Conservation (phyloP, 352 stramenopile genomes). For the Sclerospora graminicola region DNA sequence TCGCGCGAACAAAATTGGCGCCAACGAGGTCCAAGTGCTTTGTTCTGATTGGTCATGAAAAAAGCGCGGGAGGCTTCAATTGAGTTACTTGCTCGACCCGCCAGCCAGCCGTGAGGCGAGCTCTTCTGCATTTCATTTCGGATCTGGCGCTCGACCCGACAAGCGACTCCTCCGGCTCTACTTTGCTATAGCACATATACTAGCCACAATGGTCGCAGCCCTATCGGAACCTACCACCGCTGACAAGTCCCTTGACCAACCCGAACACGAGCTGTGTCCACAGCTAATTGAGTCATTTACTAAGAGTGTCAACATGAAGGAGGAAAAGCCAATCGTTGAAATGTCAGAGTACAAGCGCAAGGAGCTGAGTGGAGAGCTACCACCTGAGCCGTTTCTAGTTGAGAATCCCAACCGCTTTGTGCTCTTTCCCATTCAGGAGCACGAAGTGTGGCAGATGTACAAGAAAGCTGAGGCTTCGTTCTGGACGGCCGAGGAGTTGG, state of each 20-base stretch:
- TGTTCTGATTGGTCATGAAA: slow-evolving; percentile 6
- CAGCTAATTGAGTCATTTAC: slow-evolving; percentile 15
- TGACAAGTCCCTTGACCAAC: slow-evolving; percentile 18
- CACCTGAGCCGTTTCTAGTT: slow-evolving; percentile 87
- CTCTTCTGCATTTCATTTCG: slow-evolving; percentile 16
- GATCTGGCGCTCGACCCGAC: slow-evolving; percentile 18
- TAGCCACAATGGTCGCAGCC: slow-evolving; percentile 27
- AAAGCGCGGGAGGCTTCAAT: slow-evolving; percentile 18
- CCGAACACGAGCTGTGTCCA: slow-evolving; percentile 18
- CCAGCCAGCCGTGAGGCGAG: background rate
- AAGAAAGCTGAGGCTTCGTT: slow-evolving; percentile 99
- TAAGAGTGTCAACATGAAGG: slow-evolving; percentile 10
- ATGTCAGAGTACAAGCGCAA: slow-evolving; percentile 83
- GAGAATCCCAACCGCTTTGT: slow-evolving; percentile 96
- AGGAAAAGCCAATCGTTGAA: slow-evolving; percentile 17
- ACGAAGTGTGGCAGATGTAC: slow-evolving; percentile 98
- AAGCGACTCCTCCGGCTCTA: slow-evolving; percentile 8
- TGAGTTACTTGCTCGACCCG: background rate
- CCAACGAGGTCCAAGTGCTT: too few species aligned
- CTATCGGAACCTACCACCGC: slow-evolving; percentile 10
- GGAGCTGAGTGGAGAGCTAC: slow-evolving; percentile 79
- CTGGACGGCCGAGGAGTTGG: slow-evolving; percentile 98
- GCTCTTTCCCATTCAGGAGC: slow-evolving; percentile 96
- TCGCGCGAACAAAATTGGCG: slow-evolving; percentile 9
- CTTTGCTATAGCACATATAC: too few species aligned